Evolutionary conservation across 768 basidiomycete species (phyloP).

Genomic region (Calocybe cyanea): DNA sequence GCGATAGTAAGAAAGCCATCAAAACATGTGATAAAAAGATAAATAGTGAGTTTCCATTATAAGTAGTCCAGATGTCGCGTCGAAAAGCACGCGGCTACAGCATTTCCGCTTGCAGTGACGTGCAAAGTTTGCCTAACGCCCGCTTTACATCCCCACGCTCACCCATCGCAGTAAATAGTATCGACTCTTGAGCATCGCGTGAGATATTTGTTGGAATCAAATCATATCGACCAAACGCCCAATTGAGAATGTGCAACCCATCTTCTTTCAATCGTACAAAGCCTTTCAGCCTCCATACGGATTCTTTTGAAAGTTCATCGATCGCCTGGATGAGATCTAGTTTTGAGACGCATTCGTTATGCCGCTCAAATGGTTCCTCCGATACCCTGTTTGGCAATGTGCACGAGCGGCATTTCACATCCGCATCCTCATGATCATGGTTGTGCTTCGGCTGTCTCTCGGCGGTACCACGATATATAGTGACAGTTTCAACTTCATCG

Average conservation of each 20-base stretch:
- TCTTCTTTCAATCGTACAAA: slow-evolving; percentile 55
- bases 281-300: slow-evolving; percentile 83
- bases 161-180: slow-evolving; percentile 88
- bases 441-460: slow-evolving; percentile 10
- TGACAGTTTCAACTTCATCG: slow-evolving; percentile 84
- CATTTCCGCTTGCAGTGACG: slow-evolving; percentile 34
- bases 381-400: slow-evolving; percentile 5
- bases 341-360: slow-evolving; percentile 25
- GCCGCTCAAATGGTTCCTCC: background rate
- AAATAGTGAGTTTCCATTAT: slow-evolving; percentile 5
- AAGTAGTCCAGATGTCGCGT: slow-evolving; percentile 41
- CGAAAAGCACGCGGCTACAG: slow-evolving; percentile 7
- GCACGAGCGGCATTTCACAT: slow-evolving; percentile 12
- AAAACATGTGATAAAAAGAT: slow-evolving; percentile 33
- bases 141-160: slow-evolving; percentile 75
- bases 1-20: slow-evolving; percentile 62
- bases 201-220: slow-evolving; percentile 34
- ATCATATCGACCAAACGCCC: slow-evolving; percentile 90
- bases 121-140: slow-evolving; percentile 52
- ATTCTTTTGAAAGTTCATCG: slow-evolving; percentile 55
- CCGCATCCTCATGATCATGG: slow-evolving; percentile 15
- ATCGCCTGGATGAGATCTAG: slow-evolving; percentile 45
- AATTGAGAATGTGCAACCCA: slow-evolving; percentile 68
- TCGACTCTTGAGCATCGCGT: slow-evolving; percentile 27
- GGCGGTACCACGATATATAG: slow-evolving; percentile 46